phyloP scores from a whole-genome alignment of 2,329 filamentous ascomycete species.

The Sordariomycetes sp. region DNA sequence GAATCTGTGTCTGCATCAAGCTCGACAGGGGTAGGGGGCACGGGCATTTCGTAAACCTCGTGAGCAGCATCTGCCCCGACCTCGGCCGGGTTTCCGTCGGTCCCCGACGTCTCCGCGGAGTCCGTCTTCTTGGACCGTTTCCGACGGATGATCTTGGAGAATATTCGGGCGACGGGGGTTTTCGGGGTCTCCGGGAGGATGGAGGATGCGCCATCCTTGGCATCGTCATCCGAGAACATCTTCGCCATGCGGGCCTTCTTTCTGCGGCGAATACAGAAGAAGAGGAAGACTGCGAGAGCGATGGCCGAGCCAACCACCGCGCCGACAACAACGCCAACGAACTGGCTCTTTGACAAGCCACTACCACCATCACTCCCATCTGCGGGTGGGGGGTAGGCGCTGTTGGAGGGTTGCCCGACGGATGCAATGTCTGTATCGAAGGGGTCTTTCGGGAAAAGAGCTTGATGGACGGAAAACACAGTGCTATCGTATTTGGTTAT shows the following conservation, averaged over 20 bases:
- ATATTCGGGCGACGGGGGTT: constrained; percentile 26
- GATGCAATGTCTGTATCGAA: constrained; percentile 27
- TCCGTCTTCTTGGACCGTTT: constrained; percentile 19
- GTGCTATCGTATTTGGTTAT: constrained; percentile 44
- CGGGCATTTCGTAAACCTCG: constrained; percentile 41
- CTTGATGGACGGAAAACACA: constrained; percentile 44
- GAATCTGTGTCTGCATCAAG: constrained; percentile 32
- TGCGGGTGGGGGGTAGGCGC: constrained; percentile 32
- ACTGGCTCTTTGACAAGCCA: constrained; percentile 28
- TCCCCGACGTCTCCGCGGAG: constrained; percentile 17
- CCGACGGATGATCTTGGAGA: constrained; percentile 29
- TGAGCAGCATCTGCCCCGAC: constrained; percentile 31
- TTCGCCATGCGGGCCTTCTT: constrained; percentile 10
- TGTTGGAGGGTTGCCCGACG: constrained; percentile 25
- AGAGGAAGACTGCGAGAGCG: constrained; percentile 19
- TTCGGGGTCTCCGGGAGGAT: constrained; percentile 19
- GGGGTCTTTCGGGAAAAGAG: constrained; percentile 35
- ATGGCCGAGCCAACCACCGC: constrained; percentile 21
- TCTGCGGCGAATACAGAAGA: constrained; percentile 21
- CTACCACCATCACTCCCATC: constrained; percentile 8
- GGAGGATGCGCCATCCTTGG: constrained; percentile 24
- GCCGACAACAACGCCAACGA: constrained; percentile 35
- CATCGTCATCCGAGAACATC: constrained; percentile 15
- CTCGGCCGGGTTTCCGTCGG: constrained; percentile 14
- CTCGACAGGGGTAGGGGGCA: constrained; percentile 33